Evolutionary conservation across 768 basidiomycete species (phyloP).

Genomic region (Phlegmacium glaucopus): DNA sequence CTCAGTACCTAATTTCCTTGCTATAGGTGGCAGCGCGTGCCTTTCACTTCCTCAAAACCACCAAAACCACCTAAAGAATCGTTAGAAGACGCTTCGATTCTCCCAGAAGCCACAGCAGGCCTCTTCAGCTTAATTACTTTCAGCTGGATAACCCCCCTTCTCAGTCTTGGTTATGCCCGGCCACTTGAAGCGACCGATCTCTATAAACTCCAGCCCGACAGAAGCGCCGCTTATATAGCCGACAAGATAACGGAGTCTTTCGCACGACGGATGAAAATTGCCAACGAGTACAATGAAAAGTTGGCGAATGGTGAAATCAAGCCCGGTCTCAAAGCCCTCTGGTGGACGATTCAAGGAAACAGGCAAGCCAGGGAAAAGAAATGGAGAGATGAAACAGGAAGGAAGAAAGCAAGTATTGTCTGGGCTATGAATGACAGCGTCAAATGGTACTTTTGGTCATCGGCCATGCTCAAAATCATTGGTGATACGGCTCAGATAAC

Average conservation of each 20-base stretch:
- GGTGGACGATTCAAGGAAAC: slow-evolving; percentile 60
- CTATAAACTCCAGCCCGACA: slow-evolving; percentile 68
- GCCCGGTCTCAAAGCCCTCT: slow-evolving; percentile 49
- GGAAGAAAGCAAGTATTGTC: slow-evolving; percentile 56
- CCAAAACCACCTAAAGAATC: slow-evolving; percentile 47
- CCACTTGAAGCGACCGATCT: slow-evolving; percentile 80
- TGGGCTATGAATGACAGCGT: slow-evolving; percentile 76
- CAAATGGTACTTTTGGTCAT: slow-evolving; percentile 76
- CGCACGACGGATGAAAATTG: slow-evolving; percentile 49
- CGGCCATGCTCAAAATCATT: slow-evolving; percentile 55
- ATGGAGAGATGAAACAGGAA: slow-evolving; percentile 66
- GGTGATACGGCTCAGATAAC: slow-evolving; percentile 72
- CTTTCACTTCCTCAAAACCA: slow-evolving; percentile 35
- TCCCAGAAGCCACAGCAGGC: slow-evolving; percentile 65
- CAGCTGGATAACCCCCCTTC: slow-evolving; percentile 69
- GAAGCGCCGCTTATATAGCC: slow-evolving; percentile 58
- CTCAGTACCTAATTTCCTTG: not conserved
- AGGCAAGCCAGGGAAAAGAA: slow-evolving; percentile 51
- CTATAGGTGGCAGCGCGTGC: slow-evolving; percentile 31
- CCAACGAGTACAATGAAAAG: slow-evolving; percentile 66
- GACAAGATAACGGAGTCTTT: slow-evolving; percentile 63
- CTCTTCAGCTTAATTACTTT: slow-evolving; percentile 64
- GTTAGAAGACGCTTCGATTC: slow-evolving; percentile 54
- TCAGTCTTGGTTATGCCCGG: slow-evolving; percentile 73
- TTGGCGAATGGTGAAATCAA: slow-evolving; percentile 62